Conservation (phyloP, 2,329 filamentous ascomycete genomes). For the Paecilomyces sp. region DNA sequence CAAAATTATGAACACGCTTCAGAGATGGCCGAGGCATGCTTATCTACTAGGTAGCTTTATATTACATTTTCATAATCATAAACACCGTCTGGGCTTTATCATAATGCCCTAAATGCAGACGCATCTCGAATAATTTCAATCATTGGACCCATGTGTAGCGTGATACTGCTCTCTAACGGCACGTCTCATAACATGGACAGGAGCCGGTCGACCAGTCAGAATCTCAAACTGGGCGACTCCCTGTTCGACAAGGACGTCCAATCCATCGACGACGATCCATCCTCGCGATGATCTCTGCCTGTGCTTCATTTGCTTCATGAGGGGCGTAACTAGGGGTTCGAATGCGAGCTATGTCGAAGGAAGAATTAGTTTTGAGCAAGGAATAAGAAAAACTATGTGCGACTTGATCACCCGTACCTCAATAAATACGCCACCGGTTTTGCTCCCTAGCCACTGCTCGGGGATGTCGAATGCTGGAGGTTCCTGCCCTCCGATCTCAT, state of each 20-base stretch:
- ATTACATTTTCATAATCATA: no score
- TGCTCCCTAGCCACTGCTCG: conserved; percentile 14
- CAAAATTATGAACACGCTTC: no score
- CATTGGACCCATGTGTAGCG: not conserved
- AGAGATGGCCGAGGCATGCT: no score
- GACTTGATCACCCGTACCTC: conserved; percentile 9
- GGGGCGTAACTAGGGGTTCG: conserved; percentile 7
- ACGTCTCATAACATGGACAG: conserved; percentile 15
- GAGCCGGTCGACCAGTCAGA: conserved; percentile 15
- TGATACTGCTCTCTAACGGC: conserved; percentile 9
- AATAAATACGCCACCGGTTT: conserved; percentile 15
- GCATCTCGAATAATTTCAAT: not conserved
- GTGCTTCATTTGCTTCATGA: conserved; percentile 10
- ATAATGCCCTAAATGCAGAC: not conserved
- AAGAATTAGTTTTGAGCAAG: not conserved
- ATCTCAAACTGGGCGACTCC: conserved; percentile 18
- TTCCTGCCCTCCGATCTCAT: conserved; percentile 6
- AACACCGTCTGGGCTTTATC: not conserved
- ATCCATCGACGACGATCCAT: conserved; percentile 17
- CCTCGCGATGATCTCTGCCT: conserved; percentile 6
- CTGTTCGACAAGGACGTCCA: conserved; percentile 14
- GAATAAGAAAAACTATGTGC: not conserved
- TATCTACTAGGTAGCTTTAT: no score
- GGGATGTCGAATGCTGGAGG: conserved; percentile 9
- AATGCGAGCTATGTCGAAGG: conserved; percentile 9